Evolutionary conservation across 176 grass and related monocot genomes (phyloP).

Genomic region (Hordeum marinum): DNA sequence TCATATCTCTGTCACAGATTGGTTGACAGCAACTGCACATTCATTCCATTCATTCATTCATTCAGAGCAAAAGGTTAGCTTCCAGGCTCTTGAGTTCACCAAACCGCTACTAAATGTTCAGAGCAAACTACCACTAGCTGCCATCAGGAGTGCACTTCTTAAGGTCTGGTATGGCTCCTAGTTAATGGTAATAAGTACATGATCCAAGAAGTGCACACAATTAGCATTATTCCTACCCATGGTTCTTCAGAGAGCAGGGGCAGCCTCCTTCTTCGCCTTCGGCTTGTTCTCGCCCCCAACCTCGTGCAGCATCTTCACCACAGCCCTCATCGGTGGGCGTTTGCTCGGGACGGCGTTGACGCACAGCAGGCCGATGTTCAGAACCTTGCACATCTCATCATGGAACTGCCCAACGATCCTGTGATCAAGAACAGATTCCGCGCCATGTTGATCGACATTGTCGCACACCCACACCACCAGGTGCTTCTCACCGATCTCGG

Average conservation of each 20-base stretch:
- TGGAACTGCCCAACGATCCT: slow-evolving; percentile 42
- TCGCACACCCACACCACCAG: slow-evolving; percentile 56
- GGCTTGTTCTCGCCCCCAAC: slow-evolving; percentile 27
- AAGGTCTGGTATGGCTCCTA: background rate
- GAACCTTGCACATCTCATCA: slow-evolving; percentile 59
- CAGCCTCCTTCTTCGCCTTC: slow-evolving; percentile 12
- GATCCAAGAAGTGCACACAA: slow-evolving; percentile 9
- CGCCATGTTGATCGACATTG: slow-evolving; percentile 35
- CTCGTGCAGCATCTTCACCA: slow-evolving; percentile 73
- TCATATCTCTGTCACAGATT: background rate
- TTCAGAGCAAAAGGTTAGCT: background rate
- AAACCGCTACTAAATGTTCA: slow-evolving; percentile 1
- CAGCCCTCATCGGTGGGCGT: slow-evolving; percentile 72
- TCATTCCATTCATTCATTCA: slow-evolving; percentile 1
- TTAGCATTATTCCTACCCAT: background rate
- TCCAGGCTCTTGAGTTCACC: background rate
- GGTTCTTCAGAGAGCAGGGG: background rate
- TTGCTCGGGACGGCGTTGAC: slow-evolving; percentile 43
- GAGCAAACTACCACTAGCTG: slow-evolving; percentile 11
- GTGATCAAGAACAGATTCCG: slow-evolving; percentile 51
- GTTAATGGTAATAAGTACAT: slow-evolving; percentile 14
- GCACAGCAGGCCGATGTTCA: slow-evolving; percentile 61
- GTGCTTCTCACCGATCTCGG: slow-evolving; percentile 51
- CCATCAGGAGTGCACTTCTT: background rate
- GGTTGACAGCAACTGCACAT: slow-evolving; percentile 20